Evolutionary conservation across 2,329 filamentous ascomycete genomes (phyloP).

Genomic region (Nannizzia gypsea): DNA sequence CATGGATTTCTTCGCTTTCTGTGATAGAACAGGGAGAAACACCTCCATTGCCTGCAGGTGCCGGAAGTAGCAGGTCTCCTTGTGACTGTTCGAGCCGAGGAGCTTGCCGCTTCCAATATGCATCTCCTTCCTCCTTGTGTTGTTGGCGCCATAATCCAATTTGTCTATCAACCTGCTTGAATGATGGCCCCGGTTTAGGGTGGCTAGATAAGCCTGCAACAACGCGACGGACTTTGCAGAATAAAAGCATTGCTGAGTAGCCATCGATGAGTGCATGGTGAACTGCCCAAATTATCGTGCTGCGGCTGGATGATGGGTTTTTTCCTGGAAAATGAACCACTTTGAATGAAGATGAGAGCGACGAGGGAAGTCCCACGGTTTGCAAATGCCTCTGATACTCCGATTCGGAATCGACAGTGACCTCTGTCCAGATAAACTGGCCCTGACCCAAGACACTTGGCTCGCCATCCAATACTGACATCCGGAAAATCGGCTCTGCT

Average conservation of each 20-base stretch:
- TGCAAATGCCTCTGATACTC: neutral
- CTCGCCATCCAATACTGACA: no score
- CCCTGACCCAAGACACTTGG: neutral
- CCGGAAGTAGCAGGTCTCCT: neutral
- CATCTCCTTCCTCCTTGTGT: neutral
- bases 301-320: neutral
- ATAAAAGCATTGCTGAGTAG: neutral
- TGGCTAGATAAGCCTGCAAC: neutral
- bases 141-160: neutral
- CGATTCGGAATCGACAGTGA: neutral
- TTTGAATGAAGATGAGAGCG: neutral
- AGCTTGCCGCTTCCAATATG: neutral
- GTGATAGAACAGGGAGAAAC: neutral
- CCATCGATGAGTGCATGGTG: constrained; percentile 5
- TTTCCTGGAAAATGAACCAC: neutral
- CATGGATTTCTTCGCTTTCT: neutral
- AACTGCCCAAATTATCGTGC: constrained; percentile 1
- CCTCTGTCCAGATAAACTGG: neutral
- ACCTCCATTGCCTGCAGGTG: neutral
- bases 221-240: neutral
- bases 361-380: neutral
- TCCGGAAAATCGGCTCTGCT: neutral
- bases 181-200: neutral
- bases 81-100: neutral
- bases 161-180: neutral